Evolutionary conservation across 2,329 filamentous ascomycete genomes (phyloP), one percentile per base, ranked within the genome.

Genomic region (Alternaria burnsii): DNA sequence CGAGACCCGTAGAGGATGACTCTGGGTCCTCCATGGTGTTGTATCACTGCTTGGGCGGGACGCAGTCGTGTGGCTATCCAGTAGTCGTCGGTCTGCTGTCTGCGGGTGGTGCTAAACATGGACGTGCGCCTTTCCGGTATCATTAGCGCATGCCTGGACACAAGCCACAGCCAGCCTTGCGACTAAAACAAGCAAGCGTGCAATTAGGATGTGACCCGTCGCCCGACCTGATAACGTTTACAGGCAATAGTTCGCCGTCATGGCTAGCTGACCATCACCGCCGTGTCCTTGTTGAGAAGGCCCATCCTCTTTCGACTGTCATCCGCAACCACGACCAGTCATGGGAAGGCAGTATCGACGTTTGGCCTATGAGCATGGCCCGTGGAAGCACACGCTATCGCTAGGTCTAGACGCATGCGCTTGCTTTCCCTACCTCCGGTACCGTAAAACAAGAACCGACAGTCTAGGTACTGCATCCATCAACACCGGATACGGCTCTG

Each of bases 11-110:
- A 47, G 65, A 60, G 56, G 71, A 69, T 60, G 69, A 64, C 66
- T 66, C 64, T 63, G 68, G 67, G 66, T 51, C 72, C 58, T 71
- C 73, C 75, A 76, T 75, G 69, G 65, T 76, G 73, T 69, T 74
- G 69, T 68, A 66, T 60, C 61, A 70, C 68, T 59, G 73, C 67
- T 20, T 71, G 66, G 62, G 68, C 68, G 71, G 63, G 65, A 68
- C 66, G 61, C 64, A 61, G n/a, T 20, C 28, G 43, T 42, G 51
- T 59, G 56, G 50, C 50, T 54, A 28, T 60, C 58, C 63, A 61
- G 58, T 62, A 60, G 58, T 67, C 63, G 50, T 59, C 51, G 43
- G 51, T 59, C 56, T 59, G 44, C 51, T 44, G 59, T 60, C 58
- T 62, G 63, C 55, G 54, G 59, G 52, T 52, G 58, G 53, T 60